Evolutionary conservation across 805 yeast genomes (phyloP).

Genomic region (Naumovozyma baii): DNA sequence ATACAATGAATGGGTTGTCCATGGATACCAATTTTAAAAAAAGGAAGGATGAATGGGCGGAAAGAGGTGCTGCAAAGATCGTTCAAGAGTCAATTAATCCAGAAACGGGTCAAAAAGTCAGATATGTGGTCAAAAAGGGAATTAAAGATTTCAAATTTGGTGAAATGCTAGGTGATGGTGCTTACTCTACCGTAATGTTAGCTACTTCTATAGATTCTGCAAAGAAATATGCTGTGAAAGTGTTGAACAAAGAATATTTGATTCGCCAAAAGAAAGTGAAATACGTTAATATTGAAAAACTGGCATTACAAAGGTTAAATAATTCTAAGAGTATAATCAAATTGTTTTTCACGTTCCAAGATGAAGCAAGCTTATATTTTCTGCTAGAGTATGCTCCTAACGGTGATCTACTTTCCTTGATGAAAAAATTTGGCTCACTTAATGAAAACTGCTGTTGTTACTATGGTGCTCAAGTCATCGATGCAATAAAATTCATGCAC

Average conservation of each 20-base stretch:
- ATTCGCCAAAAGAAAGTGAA: slow-evolving; percentile 76
- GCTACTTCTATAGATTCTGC: slow-evolving; percentile 71
- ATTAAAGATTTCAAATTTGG: slow-evolving; percentile 87
- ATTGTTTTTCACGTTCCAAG: slow-evolving; percentile 71
- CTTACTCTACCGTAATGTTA: slow-evolving; percentile 83
- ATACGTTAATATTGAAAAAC: slow-evolving; percentile 75
- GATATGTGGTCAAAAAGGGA: slow-evolving; percentile 41
- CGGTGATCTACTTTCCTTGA: slow-evolving; percentile 62
- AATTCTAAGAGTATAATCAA: slow-evolving; percentile 54
- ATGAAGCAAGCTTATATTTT: slow-evolving; percentile 60
- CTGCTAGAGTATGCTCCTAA: slow-evolving; percentile 71
- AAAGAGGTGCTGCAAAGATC: slow-evolving; percentile 49
- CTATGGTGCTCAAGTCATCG: slow-evolving; percentile 65
- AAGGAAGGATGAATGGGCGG: slow-evolving; percentile 41
- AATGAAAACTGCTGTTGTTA: slow-evolving; percentile 60
- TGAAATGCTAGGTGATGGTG: slow-evolving; percentile 86
- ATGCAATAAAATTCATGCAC: slow-evolving; percentile 65
- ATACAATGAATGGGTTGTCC: slow-evolving; percentile 11
- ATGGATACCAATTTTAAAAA: slow-evolving; percentile 16
- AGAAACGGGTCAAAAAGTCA: slow-evolving; percentile 41
- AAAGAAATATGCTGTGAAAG: slow-evolving; percentile 70
- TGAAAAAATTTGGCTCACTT: slow-evolving; percentile 60
- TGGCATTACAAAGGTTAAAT: slow-evolving; percentile 62
- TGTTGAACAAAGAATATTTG: slow-evolving; percentile 66
- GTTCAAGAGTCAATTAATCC: slow-evolving; percentile 37